Conservation (phyloP, 331 rosid genomes). For the Spiraea crenata region DNA sequence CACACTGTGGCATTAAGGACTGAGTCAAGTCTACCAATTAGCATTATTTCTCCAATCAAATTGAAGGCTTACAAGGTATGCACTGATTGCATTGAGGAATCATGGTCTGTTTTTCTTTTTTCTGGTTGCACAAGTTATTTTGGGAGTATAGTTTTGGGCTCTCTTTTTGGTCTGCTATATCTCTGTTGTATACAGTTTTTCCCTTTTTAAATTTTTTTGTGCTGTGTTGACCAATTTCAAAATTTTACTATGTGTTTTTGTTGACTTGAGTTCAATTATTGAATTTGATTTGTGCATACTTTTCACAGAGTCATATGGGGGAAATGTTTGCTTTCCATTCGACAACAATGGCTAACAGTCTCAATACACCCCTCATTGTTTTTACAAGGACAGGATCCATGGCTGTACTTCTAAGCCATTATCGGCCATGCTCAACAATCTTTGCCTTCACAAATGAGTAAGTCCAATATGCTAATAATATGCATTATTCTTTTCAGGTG, state of each 20-base stretch:
- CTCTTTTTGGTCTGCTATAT: background rate
- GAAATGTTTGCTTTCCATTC: constrained; percentile 91
- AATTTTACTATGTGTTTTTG: background rate
- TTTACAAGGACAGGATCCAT: constrained; percentile 96
- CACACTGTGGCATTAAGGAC: constrained; percentile 84
- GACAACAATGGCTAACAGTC: constrained; percentile 78
- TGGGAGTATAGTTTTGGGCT: background rate
- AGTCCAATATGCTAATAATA: constrained; percentile 31
- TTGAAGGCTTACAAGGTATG: constrained; percentile 50
- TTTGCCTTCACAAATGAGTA: constrained; percentile 97
- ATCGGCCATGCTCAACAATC: constrained; percentile 76
- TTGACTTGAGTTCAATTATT: background rate
- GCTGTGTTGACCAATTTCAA: background rate
- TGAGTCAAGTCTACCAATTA: constrained; percentile 54
- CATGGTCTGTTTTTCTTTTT: background rate
- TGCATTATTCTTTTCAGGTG: background rate
- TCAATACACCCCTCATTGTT: constrained; percentile 73
- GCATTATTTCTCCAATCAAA: constrained; percentile 43
- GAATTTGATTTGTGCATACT: constrained; percentile 28
- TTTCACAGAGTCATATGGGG: constrained; percentile 84
- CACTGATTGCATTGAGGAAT: constrained; percentile 16
- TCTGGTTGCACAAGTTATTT: background rate
- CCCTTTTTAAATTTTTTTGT: background rate
- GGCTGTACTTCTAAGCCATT: constrained; percentile 88
- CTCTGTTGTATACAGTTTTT: background rate